These are phyloP conservation scores for Pseudocercospora vitis DNA, from an alignment of 2,329 filamentous ascomycete species.

Conservation along the genomic window DNA sequence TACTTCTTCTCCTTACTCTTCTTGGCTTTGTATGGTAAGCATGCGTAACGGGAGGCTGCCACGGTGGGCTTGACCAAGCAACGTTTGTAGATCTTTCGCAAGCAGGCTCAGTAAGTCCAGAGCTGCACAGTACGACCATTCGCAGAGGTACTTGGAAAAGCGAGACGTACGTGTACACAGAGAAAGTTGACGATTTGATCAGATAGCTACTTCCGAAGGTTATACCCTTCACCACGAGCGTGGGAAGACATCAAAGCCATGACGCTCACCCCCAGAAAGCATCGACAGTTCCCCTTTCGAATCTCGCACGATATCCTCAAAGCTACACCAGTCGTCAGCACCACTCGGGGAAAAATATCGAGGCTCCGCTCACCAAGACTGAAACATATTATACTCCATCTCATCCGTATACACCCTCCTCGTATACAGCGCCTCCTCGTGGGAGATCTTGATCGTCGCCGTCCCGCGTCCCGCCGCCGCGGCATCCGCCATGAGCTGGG, in stretches of 20 bases:
- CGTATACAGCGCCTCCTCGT: conserved; percentile 66
- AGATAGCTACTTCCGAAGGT: too few relatives aligned
- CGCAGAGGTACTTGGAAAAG: too few relatives aligned
- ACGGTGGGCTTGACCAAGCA: too few relatives aligned
- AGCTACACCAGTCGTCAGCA: conserved; percentile 14
- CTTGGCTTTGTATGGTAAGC: too few relatives aligned
- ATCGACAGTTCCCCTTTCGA: conserved; percentile 25
- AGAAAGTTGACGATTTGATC: too few relatives aligned
- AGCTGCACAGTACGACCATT: too few relatives aligned
- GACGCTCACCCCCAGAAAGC: conserved; percentile 23
- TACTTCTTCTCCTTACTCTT: too few relatives aligned
- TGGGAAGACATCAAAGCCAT: conserved; percentile 25
- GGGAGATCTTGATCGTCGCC: conserved; percentile 63
- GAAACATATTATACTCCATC: conserved; percentile 28
- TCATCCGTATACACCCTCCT: conserved; percentile 23
- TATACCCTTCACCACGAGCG: conserved; percentile 21
- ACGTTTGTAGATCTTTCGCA: too few relatives aligned
- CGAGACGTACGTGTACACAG: too few relatives aligned
- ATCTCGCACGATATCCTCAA: conserved; percentile 24
- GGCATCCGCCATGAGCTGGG: conserved; percentile 52
- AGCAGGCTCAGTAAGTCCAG: too few relatives aligned
- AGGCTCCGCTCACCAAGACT: conserved; percentile 19
- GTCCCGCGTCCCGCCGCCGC: conserved; percentile 61
- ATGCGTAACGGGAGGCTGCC: too few relatives aligned
- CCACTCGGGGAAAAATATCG: background rate